A percentile compares a stretch with the other conserved stretches of the same genome.
Conservation (phyloP, 139 green algal genomes). For the Chlorella sp. region DNA sequence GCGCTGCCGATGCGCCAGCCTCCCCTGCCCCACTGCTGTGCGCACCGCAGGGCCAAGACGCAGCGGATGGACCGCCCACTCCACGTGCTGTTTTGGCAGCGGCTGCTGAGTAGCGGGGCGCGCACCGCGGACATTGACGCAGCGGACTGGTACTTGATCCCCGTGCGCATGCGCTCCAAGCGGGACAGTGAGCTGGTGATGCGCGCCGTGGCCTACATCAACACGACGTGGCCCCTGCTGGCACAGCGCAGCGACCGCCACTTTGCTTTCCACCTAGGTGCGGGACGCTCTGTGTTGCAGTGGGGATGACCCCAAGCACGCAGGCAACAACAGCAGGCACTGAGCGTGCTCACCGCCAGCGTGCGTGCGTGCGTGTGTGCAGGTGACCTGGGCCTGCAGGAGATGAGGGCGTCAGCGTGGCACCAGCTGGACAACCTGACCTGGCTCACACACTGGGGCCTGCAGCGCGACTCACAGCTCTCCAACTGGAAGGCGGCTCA, state of each 20-base stretch:
- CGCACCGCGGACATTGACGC: slow-evolving; percentile 19
- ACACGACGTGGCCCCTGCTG: slow-evolving; percentile 16
- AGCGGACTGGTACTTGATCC: slow-evolving; percentile 37
- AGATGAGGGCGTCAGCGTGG: neutral
- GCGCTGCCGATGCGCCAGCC: no score
- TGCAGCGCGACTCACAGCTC: slow-evolving; percentile 3
- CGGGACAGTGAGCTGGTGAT: slow-evolving; percentile 8
- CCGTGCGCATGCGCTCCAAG: slow-evolving; percentile 13
- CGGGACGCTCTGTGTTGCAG: no score
- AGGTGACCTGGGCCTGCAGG: slow-evolving; percentile 14
- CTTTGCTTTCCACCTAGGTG: slow-evolving; percentile 30
- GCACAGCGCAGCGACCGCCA: slow-evolving; percentile 10
- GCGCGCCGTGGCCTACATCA: slow-evolving; percentile 8
- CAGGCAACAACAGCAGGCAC: no score
- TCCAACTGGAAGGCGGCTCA: slow-evolving; percentile 20
- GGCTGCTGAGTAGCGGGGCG: slow-evolving; percentile 24
- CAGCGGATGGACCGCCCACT: slow-evolving; percentile 31
- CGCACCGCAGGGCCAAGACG: slow-evolving; percentile 20
- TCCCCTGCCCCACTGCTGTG: no score
- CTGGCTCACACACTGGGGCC: slow-evolving; percentile 34
- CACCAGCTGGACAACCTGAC: slow-evolving; percentile 9
- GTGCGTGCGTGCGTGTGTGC: neutral
- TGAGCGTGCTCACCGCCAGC: neutral
- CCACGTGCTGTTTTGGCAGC: slow-evolving; percentile 27
- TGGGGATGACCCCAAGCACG: no score